Conservation (phyloP, 1,284 basidiomycete species). For the Kwoniella shivajii region DNA sequence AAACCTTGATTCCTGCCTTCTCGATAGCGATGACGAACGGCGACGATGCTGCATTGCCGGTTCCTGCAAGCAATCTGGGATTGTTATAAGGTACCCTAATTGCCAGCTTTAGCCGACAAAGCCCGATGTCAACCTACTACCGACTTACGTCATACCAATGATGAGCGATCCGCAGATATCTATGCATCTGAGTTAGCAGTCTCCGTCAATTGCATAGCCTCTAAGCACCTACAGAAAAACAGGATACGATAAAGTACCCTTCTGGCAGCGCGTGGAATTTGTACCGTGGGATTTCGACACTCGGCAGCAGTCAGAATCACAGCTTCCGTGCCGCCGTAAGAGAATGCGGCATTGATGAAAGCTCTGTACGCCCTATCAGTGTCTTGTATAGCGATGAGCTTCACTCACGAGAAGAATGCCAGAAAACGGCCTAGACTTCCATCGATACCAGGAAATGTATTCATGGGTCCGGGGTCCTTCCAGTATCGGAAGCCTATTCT, state of each 20-base stretch:
- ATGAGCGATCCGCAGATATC: conserved; percentile 60
- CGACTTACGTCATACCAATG: conserved; percentile 49
- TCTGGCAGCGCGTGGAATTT: conserved; percentile 59
- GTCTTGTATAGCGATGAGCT: conserved; percentile 46
- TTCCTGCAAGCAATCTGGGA: conserved; percentile 53
- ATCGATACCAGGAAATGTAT: too few species aligned
- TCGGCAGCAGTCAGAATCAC: conserved; percentile 36
- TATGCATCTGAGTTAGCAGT: too few species aligned
- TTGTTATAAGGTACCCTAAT: conserved; percentile 54
- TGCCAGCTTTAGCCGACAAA: conserved; percentile 19
- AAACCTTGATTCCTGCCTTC: conserved; percentile 68
- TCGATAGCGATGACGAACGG: conserved; percentile 73
- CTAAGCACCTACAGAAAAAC: conserved; percentile 50
- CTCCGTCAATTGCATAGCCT: too few species aligned
- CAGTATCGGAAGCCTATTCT: conserved; percentile 55
- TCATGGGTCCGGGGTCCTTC: conserved; percentile 56
- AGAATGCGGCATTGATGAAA: conserved; percentile 45
- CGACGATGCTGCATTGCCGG: conserved; percentile 66
- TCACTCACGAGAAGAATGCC: conserved; percentile 38
- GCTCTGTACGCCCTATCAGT: conserved; percentile 59
- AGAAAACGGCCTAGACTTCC: conserved; percentile 24
- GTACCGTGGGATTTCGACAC: conserved; percentile 45
- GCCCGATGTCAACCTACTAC: conserved; percentile 3
- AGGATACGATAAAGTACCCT: conserved; percentile 34
- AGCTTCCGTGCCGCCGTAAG: conserved; percentile 39